Evolutionary conservation across 768 basidiomycete genomes (phyloP), one percentile per base, ranked within the genome.

Genomic region (Termitomyces sp.): DNA sequence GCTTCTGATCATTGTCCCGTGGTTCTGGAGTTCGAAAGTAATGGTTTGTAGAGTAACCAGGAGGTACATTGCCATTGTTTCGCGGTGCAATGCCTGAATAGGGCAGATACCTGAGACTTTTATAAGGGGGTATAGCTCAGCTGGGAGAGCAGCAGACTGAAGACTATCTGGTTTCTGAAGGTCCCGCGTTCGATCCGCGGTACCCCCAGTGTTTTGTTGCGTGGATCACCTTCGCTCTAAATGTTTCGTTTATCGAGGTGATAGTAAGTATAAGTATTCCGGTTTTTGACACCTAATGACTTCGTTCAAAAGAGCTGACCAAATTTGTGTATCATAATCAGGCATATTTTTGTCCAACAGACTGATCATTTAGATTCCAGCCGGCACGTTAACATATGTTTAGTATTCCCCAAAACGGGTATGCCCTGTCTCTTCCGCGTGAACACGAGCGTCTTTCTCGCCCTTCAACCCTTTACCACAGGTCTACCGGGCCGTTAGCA

Each of bases 381-480:
- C 28, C 2, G 13, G 22, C 45, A 13, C 24, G 12, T n/a, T 28
- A 59, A 55, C 4, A 49, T n/a, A 48, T 32, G 22, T 57, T 52
- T 44, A 91, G 70, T 88, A 94, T 70, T 94, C 94, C 63, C 92
- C 92, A 66, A 96, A 96, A 45, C 80, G 79, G 20, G 83, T 82
- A 74, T 97, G 96, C 0, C 96, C 94, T 0, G 94, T 97, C 73
- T 86, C 79, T 67, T 84, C 83, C 5, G 96, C 96, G 71, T 98
- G 96, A 51, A 84, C 83, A 39, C 92, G 84, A 1, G 96, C 96
- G 62, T 88, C 95, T 69, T 95, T 98, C 78, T 98, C 96, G 38
- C 96, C 96, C 67, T 90, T 96, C 65, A 98, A 75, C 0, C 92
- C 94, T 67, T 86, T 79, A 18, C 89, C 85, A 68, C 96, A 98